Base-by-base conservation (phyloP, 768 basidiomycete species). In the Lactarius tabidus region DNA sequence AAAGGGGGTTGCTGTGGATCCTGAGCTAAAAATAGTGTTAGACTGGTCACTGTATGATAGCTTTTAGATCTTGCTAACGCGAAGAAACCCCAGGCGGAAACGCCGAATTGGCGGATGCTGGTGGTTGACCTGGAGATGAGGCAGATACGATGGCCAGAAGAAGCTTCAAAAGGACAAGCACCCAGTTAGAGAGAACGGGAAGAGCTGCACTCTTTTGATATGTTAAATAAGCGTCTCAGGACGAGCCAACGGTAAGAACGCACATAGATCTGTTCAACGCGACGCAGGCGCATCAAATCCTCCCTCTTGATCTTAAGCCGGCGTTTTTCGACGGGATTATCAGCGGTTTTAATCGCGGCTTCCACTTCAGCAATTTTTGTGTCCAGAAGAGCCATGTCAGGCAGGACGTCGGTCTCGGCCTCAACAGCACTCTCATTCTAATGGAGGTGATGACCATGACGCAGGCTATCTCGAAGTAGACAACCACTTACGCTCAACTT, bases 211-310 rank as follows among this genome's bases (percentile, higher is more conserved):
- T 87, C 96, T 98, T 74, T 29, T 60, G 35, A 61, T 12, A 56
- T 56, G 31, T 56, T 59, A 54, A 23, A 58, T 23, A 52, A 70
- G 48, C 20, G 26, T 29, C 33, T 59, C n/a, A 3, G 14, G 6
- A 63, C 48, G 20, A 53, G 18, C 54, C 26, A n/a, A 29, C 38
- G 8, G 23, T 17, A 38, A 61, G 51, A 26, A 74, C 90, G 76
- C 72, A 96, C 96, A 76, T 98, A 99, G 71, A 98, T 90, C 63
- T 90, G 82, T 74, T 99, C 97, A 1, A 97, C 89, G 63, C 96
- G 79, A 75, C 91, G 90, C 64, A 99, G 77, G 56, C 95, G 84
- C 81, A 93, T 87, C 26, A 97, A 77, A 71, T 97, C 93, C 71
- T 89, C 89, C 70, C 80, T 87, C 66, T 84, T 79, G 71, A 87